Conservation (phyloP, 768 basidiomycete genomes). For the Boletus eberwhitei region DNA sequence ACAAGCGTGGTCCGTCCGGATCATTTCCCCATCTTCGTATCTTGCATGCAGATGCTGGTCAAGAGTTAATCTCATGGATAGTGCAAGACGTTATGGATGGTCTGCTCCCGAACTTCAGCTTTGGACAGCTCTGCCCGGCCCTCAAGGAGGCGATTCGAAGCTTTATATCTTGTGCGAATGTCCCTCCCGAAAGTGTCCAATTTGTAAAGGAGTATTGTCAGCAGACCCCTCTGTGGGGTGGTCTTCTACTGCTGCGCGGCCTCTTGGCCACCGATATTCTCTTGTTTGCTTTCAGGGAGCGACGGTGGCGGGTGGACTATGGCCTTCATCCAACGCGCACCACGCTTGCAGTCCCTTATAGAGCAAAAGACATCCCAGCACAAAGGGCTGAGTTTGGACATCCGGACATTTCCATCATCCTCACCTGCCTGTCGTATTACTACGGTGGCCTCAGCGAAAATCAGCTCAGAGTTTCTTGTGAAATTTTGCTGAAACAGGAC, state of each 20-base stretch:
- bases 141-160: conserved; percentile 11
- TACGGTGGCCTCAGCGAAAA: conserved; percentile 31
- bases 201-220: conserved; percentile 7
- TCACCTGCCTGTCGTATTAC: conserved; percentile 38
- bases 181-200: not conserved
- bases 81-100: conserved; percentile 16
- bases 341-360: conserved; percentile 36
- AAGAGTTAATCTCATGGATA: conserved; percentile 10
- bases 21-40: conserved; percentile 27
- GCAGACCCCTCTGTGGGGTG: conserved; percentile 13
- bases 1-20: conserved; percentile 6
- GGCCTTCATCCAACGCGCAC: conserved; percentile 33
- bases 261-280: conserved; percentile 33
- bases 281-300: conserved; percentile 29
- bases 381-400: conserved; percentile 39
- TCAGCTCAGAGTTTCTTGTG: conserved; percentile 32
- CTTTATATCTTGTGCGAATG: conserved; percentile 23
- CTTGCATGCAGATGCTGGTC: conserved; percentile 9
- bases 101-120: conserved; percentile 13
- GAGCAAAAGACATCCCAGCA: conserved; percentile 38
- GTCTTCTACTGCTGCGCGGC: conserved; percentile 34
- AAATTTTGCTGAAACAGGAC: conserved; percentile 27
- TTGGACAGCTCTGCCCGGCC: conserved; percentile 1
- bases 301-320: conserved; percentile 40
- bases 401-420: conserved; percentile 33